Evolutionary conservation across 208 protist species (phyloP).

Genomic region (Crithidia mellificae): DNA sequence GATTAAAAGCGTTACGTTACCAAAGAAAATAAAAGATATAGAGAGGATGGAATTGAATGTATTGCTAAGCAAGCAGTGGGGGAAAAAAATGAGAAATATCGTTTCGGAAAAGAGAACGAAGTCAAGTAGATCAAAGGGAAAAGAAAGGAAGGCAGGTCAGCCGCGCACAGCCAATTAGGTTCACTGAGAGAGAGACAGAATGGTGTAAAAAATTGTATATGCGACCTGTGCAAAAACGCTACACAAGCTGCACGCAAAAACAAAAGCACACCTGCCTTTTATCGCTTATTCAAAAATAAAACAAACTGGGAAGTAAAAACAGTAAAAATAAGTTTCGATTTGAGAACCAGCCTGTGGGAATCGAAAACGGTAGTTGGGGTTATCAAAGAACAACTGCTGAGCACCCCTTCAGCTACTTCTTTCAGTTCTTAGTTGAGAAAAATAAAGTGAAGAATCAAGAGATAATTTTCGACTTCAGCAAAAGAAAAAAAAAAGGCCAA

Average conservation of each 20-base stretch:
- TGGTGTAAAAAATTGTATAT: neutral
- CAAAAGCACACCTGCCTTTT: neutral
- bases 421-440: too few species aligned
- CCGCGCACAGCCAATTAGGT: neutral
- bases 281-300: neutral
- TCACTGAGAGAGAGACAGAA: neutral
- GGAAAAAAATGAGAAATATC: constrained; percentile 4
- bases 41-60: neutral
- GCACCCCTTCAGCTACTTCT: too few species aligned
- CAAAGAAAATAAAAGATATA: neutral
- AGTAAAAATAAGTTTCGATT: neutral
- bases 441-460: too few species aligned
- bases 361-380: too few species aligned
- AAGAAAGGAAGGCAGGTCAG: neutral
- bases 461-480: too few species aligned
- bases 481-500: too few species aligned
- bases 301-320: too few species aligned
- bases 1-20: too few species aligned
- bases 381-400: too few species aligned
- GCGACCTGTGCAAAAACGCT: neutral
- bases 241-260: neutral
- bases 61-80: neutral
- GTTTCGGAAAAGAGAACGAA: neutral
- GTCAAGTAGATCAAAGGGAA: too few species aligned
- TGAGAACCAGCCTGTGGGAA: neutral